Base-by-base conservation (phyloP, 805 yeast species). In the Ogataea nonfermentans region DNA sequence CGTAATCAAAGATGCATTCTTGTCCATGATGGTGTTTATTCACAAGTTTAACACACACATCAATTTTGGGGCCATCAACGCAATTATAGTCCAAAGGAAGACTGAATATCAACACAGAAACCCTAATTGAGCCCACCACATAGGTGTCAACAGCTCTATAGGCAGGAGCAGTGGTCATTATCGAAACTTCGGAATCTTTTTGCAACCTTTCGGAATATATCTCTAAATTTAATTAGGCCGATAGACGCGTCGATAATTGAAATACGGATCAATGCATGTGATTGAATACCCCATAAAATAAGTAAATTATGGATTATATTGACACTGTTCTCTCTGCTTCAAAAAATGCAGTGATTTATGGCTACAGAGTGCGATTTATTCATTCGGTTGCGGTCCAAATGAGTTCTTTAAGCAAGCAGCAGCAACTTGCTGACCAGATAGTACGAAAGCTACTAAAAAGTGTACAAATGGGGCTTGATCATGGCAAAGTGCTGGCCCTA, bases 331-430 rank as follows among this genome's bases (percentile, higher is more conserved):
- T 37, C n/a, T 26, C 36, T 8, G 49, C 53, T 11, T 46, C 48
- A 9, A 55, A 58, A 29, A 60, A 60, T 41, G 64, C 56, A 4
- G 32, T 58, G 15, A 59, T 60, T 14, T 60, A 57, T 36, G 65
- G 65, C 4, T 59, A 59, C 35, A 39, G 61, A n/a, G 52, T 59
- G 12, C 41, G 65, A 24, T 60, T 60, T 38, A 41, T 59, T 2
- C 65, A 60, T 34, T 40, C 60, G 2, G 35, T 58, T 4, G 50
- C 65, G 3, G 45, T 53, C 13, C 63, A 60, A 29, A 24, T 59
- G 29, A 47, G 56, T 14, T 48, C 57, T 4, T 33, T 49, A 6
- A 40, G 43, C 30, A 28, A 25, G 12, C 31, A 39, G 11, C 47
- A 30, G 29, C 32, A 24, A 9, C 10, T 39, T 10, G 11, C 32